Base-by-base conservation (phyloP, 2,329 filamentous ascomycete genomes). In the Neopestalotiopsis clavispora region DNA sequence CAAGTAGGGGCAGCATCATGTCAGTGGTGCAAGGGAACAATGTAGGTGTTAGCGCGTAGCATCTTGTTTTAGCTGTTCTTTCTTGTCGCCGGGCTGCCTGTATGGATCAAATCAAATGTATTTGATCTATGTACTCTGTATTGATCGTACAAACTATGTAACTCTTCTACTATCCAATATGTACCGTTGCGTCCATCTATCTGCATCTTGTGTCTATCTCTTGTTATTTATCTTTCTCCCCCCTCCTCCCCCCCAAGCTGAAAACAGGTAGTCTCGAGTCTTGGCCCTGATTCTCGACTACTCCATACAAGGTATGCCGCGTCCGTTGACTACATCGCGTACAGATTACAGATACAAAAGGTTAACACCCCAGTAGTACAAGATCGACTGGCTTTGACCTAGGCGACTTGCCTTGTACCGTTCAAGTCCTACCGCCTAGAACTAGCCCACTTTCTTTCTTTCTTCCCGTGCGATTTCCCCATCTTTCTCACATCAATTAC, bases 51-150 rank as follows among this genome's bases (percentile, higher is more conserved):
- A 69, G 68, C 66, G 68, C 66, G 68, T 69, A 56, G 65, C 68
- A 69, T 62, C 65, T 62, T 67, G 68, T 69, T 69, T 69, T 67
- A 68, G 68, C 59, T 65, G 17, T 52, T 52, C 45, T 23, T 52
- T 52, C 17, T 10, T n/a, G 45, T 20, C 45, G 45, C 42, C 42
- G 42, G 23, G 23, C 45, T n/a, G 20, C 45, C 45, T n/a, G 17
- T 52, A 17, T 52, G 23, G 23, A 28, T 28, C 23, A 28, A 28
- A 28, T 28, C 23, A 28, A 28, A 28, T 28, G 45, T 20, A 52
- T 52, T 20, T 52, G 4, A 52, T n/a, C 14, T 52, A 52, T 52
- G 20, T 52, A 30, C 58, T 66, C 38, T 49, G 20, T 40, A 34
- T 28, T 28, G 42, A n/a, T 56, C 64, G 20, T 66, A 28, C 23